phyloP scores from a whole-genome alignment of 257 asterid species.

The Solanum boliviense region DNA sequence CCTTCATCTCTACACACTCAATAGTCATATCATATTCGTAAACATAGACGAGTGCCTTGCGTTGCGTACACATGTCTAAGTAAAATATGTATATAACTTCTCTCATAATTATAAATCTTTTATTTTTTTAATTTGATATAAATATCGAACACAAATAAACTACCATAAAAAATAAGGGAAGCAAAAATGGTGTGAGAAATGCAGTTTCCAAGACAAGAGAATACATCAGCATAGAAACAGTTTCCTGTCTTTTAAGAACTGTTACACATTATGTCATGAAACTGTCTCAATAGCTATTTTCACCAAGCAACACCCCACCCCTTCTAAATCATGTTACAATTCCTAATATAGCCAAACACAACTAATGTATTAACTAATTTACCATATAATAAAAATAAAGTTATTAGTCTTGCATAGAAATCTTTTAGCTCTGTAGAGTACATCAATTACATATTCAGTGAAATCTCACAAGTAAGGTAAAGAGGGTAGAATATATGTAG shows the following conservation, averaged over 20 bases:
- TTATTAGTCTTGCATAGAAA: not conserved
- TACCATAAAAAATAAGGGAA: rapidly evolving
- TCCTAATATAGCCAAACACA: not conserved
- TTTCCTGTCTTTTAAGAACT: constrained; percentile 18
- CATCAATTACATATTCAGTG: not conserved
- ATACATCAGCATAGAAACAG: constrained; percentile 10
- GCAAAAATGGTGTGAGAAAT: not conserved
- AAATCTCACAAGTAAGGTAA: too few relatives aligned
- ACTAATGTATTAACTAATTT: not conserved
- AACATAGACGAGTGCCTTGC: not conserved
- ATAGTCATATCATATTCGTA: not conserved
- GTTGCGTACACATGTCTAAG: not conserved
- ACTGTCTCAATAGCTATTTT: constrained; percentile 9
- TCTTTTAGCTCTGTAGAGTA: not conserved
- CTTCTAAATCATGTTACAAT: not conserved
- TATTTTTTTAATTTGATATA: not conserved
- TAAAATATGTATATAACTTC: not conserved
- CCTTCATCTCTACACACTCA: not conserved
- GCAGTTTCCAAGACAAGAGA: not conserved
- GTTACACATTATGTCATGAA: constrained; percentile 23
- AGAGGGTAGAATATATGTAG: rapidly evolving
- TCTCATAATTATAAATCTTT: not conserved
- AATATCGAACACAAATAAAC: not conserved
- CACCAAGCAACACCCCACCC: not conserved
- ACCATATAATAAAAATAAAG: not conserved